phyloP scores from a whole-genome alignment of 75 land plant genomes.

The Chamaecyparis obtusa region DNA sequence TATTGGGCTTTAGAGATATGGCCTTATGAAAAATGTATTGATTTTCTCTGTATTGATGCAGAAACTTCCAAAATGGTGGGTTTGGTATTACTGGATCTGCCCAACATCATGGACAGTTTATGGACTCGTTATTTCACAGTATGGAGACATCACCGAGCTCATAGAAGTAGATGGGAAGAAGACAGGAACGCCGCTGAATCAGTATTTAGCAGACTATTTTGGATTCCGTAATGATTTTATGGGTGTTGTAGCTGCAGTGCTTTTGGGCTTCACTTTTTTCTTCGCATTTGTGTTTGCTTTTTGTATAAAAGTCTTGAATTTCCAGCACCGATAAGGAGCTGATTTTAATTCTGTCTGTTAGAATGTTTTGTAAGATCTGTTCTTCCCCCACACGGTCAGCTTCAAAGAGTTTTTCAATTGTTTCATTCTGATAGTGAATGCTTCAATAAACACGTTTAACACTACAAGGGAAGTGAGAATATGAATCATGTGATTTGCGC shows the following conservation, averaged over 20 bases:
- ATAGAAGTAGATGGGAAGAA: conserved; percentile 5
- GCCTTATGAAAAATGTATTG: neutral
- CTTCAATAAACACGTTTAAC: too few relatives aligned
- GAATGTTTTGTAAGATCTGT: too few relatives aligned
- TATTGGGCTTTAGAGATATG: too few relatives aligned
- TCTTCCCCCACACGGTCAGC: too few relatives aligned
- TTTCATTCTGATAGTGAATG: too few relatives aligned
- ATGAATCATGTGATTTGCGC: too few relatives aligned
- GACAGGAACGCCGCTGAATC: conserved; percentile 14
- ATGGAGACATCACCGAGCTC: conserved; percentile 20
- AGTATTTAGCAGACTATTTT: conserved; percentile 20
- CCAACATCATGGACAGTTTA: conserved; percentile 40
- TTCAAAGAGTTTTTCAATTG: too few relatives aligned
- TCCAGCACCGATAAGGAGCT: conserved; percentile 50
- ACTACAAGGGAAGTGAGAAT: too few relatives aligned
- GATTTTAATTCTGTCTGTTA: neutral
- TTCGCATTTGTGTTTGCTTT: conserved; percentile 51
- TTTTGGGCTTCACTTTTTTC: conserved; percentile 35
- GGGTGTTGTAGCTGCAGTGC: conserved; percentile 30
- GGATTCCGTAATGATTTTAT: conserved; percentile 33
- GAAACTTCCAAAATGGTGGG: conserved; percentile 51
- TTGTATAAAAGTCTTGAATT: conserved; percentile 59
- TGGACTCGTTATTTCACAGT: conserved; percentile 31
- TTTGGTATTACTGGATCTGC: conserved; percentile 54
- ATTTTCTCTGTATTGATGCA: conserved; percentile 5